Percentiles rank a stretch among this genome's conserved stretches.
phyloP scores from a whole-genome alignment of 163 green algal species.

The Volvox carteri region DNA sequence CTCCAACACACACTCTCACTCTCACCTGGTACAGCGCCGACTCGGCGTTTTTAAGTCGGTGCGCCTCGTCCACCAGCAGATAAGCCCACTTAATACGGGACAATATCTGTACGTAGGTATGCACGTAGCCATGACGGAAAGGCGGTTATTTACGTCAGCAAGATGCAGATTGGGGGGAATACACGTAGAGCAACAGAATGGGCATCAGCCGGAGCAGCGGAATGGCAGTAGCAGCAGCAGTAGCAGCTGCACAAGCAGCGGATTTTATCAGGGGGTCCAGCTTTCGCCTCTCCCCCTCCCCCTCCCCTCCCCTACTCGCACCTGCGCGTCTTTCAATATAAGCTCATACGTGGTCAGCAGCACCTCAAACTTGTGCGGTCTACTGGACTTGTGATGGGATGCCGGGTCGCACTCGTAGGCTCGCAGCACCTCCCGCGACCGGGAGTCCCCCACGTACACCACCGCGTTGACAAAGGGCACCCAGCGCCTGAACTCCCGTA shows the following conservation, averaged over 20 bases:
- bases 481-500: conserved; percentile 91
- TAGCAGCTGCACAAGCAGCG: too few relatives aligned
- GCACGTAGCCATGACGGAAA: not conserved
- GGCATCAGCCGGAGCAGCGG: too few relatives aligned
- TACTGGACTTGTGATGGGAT: conserved; percentile 17
- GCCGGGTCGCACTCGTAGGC: conserved; percentile 46
- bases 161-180: too few relatives aligned
- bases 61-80: conserved; percentile 97
- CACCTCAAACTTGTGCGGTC: conserved; percentile 74
- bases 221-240: too few relatives aligned
- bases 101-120: conserved; percentile 10
- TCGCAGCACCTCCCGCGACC: conserved; percentile 79
- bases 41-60: conserved; percentile 97
- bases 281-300: not conserved
- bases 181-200: too few relatives aligned
- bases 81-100: conserved; percentile 85
- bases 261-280: too few relatives aligned
- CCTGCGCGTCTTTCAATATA: conserved; percentile 87
- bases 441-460: conserved; percentile 91
- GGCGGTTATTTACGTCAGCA: too few relatives aligned
- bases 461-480: conserved; percentile 79
- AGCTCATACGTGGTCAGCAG: conserved; percentile 98
- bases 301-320: conserved; percentile 59
- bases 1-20: too few relatives aligned
- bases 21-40: conserved; percentile 90